These are phyloP conservation scores for Lactarius trivialis DNA, from an alignment of 768 basidiomycete genomes.

Conservation along the genomic window DNA sequence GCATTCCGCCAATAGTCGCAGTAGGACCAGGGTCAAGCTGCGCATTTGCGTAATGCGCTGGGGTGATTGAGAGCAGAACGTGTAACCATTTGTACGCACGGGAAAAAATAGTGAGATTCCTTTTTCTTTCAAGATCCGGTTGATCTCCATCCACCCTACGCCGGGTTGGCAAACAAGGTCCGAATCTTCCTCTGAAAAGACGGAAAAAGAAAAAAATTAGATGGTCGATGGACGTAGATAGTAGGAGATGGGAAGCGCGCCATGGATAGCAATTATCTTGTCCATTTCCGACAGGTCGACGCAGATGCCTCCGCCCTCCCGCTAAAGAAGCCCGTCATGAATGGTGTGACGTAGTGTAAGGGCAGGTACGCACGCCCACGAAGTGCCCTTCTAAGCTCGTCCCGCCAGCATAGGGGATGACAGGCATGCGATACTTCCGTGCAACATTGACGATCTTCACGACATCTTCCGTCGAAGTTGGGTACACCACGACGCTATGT, in stretches of 20 bases:
- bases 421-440: slow-evolving; percentile 65
- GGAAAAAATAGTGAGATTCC: slow-evolving; percentile 84
- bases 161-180: slow-evolving; percentile 75
- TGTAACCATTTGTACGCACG: slow-evolving; percentile 31
- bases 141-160: slow-evolving; percentile 63
- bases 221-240: not conserved
- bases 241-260: slow-evolving; percentile 31
- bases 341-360: not conserved
- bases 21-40: slow-evolving; percentile 73
- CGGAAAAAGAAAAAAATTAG: not conserved
- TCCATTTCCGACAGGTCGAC: slow-evolving; percentile 78
- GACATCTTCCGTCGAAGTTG: slow-evolving; percentile 71
- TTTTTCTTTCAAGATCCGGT: slow-evolving; percentile 56
- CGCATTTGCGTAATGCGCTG: not conserved
- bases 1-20: slow-evolving; percentile 82
- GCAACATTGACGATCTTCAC: slow-evolving; percentile 72
- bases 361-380: slow-evolving; percentile 43
- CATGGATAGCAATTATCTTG: slow-evolving; percentile 66
- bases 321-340: not conserved
- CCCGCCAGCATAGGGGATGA: slow-evolving; percentile 74
- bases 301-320: slow-evolving; percentile 58
- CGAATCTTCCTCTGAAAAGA: slow-evolving; percentile 50
- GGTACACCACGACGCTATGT: slow-evolving; percentile 61
- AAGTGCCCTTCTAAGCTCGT: slow-evolving; percentile 79
- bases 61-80: not conserved